These are phyloP conservation scores for Volvariella surrecta DNA, from an alignment of 1,284 basidiomycete genomes.

Conservation along the genomic window DNA sequence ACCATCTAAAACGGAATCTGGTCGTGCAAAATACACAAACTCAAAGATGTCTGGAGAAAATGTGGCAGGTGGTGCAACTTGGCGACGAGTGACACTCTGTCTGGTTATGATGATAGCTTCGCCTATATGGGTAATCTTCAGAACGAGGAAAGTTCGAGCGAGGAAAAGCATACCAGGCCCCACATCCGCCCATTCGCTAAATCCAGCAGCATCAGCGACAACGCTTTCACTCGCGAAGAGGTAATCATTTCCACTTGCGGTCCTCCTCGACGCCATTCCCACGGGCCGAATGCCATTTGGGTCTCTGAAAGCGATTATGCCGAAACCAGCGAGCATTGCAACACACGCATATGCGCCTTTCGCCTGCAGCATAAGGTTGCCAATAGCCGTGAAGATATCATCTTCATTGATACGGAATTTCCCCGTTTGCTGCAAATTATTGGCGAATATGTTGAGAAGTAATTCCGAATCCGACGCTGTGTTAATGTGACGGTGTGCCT, in stretches of 20 bases:
- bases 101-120: conserved; percentile 96
- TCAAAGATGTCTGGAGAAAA: conserved; percentile 99
- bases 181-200: conserved; percentile 90
- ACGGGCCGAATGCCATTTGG: conserved; percentile 97
- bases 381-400: conserved; percentile 95
- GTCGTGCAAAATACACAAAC: conserved; percentile 97
- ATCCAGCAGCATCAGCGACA: conserved; percentile 90
- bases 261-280: conserved; percentile 69
- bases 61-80: conserved; percentile 59
- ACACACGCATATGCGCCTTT: conserved; percentile 96
- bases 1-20: conserved; percentile 96
- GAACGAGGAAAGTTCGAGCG: conserved; percentile 1
- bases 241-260: conserved; percentile 66
- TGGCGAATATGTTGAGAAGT: conserved; percentile 94
- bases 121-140: conserved; percentile 33
- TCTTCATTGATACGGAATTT: conserved; percentile 99
- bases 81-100: conserved; percentile 61
- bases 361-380: conserved; percentile 82
- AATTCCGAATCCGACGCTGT: conserved; percentile 98
- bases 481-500: conserved; percentile 97
- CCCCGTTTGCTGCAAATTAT: conserved; percentile 96
- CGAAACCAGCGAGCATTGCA: conserved; percentile 98
- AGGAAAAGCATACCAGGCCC: conserved; percentile 57
- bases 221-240: conserved; percentile 94
- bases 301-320: conserved; percentile 97